Conservation (phyloP, 352 stramenopile species). For the Globisporangium nagaii region DNA sequence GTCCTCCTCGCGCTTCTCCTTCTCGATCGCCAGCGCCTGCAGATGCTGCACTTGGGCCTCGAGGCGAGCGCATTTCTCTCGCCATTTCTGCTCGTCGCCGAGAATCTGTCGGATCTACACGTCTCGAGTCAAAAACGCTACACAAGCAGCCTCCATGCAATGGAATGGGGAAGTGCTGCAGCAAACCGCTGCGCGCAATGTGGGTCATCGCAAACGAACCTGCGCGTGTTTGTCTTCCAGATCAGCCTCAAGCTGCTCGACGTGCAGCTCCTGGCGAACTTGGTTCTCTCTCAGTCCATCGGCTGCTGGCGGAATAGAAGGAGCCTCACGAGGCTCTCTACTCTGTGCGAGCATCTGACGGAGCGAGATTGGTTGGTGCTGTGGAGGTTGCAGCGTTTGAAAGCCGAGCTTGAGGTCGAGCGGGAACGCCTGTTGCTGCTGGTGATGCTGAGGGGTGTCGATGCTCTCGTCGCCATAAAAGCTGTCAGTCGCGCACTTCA, state of each 20-base stretch:
- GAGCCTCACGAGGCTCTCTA: neutral
- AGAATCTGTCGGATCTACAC: constrained; percentile 7
- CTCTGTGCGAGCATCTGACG: constrained; percentile 6
- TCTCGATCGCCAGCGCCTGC: constrained; percentile 14
- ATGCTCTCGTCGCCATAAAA: neutral
- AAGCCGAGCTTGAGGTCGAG: neutral
- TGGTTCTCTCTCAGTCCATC: neutral
- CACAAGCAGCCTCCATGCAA: too few species aligned
- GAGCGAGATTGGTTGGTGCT: constrained; percentile 4
- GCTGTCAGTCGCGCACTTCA: neutral
- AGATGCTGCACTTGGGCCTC: constrained; percentile 20
- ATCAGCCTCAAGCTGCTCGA: constrained; percentile 10
- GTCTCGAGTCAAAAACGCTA: too few species aligned
- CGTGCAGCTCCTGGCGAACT: neutral
- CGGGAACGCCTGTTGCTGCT: neutral
- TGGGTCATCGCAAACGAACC: neutral
- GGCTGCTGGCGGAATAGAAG: neutral
- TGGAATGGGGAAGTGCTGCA: too few species aligned
- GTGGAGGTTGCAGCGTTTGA: neutral
- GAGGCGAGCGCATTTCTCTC: constrained; percentile 13
- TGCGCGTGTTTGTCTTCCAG: constrained; percentile 5
- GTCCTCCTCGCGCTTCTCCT: constrained; percentile 20
- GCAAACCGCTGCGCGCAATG: neutral
- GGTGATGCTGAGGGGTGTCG: neutral
- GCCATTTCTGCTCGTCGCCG: constrained; percentile 13